Evolutionary conservation across 2,329 filamentous ascomycete species (phyloP).

Genomic region (Diaporthe sp.): DNA sequence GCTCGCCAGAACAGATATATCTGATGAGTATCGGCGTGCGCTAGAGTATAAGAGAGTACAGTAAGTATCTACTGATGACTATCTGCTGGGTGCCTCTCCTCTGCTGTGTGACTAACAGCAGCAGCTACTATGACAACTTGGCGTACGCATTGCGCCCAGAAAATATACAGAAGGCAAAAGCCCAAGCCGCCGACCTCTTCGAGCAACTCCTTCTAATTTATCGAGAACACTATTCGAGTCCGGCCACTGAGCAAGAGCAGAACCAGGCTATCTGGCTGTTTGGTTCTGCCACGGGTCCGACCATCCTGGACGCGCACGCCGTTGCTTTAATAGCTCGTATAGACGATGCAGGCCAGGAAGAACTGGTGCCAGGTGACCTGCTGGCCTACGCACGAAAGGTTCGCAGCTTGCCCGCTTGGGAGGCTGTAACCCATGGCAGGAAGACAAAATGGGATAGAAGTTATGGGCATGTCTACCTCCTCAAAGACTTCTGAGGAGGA

Average conservation of each 20-base stretch:
- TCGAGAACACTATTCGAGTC: not conserved
- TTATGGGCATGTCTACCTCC: conserved; percentile 23
- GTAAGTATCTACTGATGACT: not conserved
- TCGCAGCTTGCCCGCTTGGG: conserved; percentile 35
- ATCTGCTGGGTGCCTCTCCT: not conserved
- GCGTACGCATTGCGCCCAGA: conserved; percentile 26
- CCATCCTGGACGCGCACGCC: conserved; percentile 29
- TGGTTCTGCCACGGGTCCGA: conserved; percentile 24
- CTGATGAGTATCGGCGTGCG: conserved; percentile 19
- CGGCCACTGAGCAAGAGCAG: conserved; percentile 1
- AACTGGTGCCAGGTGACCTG: conserved; percentile 41
- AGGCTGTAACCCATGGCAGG: conserved; percentile 40
- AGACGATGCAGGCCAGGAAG: conserved; percentile 40
- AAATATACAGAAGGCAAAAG: conserved; percentile 28
- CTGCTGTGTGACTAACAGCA: conserved; percentile 31
- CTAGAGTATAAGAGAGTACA: conserved; percentile 31
- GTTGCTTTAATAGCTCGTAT: conserved; percentile 27
- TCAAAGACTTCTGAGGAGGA: conserved; percentile 16
- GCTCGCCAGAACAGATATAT: conserved; percentile 31
- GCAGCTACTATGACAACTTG: conserved; percentile 35
- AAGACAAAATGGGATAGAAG: conserved; percentile 37
- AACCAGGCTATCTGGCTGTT: conserved; percentile 27
- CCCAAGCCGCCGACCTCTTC: conserved; percentile 30
- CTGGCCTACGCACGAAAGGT: conserved; percentile 33
- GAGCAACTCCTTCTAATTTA: not conserved